Evolutionary conservation across 1,284 basidiomycete genomes (phyloP), one percentile per base, ranked within the genome.

Genomic region (Rhodotorula sp.): DNA sequence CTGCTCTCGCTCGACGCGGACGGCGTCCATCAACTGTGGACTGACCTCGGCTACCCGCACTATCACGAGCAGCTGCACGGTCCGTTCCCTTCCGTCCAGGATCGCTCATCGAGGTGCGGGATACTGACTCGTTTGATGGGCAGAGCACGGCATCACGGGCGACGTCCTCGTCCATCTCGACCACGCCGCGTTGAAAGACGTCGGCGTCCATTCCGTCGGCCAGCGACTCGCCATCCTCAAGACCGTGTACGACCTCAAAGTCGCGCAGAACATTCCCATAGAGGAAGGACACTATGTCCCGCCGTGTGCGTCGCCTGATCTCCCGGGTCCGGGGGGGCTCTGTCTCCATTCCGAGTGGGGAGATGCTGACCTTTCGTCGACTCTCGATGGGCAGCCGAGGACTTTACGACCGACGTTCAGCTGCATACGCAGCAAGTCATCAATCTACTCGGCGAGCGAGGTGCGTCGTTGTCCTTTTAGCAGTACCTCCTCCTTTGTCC

Each of bases 81-180:
- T 83, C 60, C 61, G 82, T 24, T n/a, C n/a, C n/a, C n/a, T n/a
- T n/a, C n/a, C n/a, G n/a, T n/a, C n/a, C n/a, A n/a, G n/a, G n/a
- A n/a, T n/a, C n/a, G n/a, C n/a, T n/a, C n/a, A n/a, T n/a, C n/a
- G n/a, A n/a, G n/a, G n/a, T n/a, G n/a, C n/a, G n/a, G n/a, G n/a
- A n/a, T n/a, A n/a, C n/a, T n/a, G n/a, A n/a, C n/a, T n/a, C n/a
- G n/a, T n/a, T n/a, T n/a, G n/a, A n/a, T n/a, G n/a, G n/a, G n/a
- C n/a, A 95, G 94, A 94, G 80, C 91, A 97, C 81, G 89, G 87
- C 73, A 91, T 97, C 76, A 89, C 89, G 10, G 94, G 94, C 66
- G 92, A 95, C 75, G 88, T 93, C 3, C 84, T 97, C 24, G 87
- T 89, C 71, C 84, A 90, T 76, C 85, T 96, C 56, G 90, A 93